Base-by-base conservation (phyloP, 2,329 filamentous ascomycete genomes). In the Verticillium nonalfalfae region DNA sequence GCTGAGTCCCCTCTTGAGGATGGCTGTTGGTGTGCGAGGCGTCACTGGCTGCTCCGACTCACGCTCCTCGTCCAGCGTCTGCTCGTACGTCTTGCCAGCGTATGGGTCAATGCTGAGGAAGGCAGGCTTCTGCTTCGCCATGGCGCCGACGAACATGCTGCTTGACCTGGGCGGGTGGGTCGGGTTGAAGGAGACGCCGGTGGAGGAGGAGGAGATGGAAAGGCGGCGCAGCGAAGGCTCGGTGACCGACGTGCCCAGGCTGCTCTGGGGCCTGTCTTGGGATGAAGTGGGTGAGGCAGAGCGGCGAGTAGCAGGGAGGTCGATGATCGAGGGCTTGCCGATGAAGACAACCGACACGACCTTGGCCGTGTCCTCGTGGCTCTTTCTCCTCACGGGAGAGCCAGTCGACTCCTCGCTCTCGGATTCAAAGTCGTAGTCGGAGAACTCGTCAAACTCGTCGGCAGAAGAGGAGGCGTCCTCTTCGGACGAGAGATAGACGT, bases 401-500 rank as follows among this genome's bases (percentile, higher is more conserved):
- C 64, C 59, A 9, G 66, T 62, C 34, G 64, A 64, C 52, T 65
- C 65, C 58, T 77, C 77, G 62, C 71, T 77, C 60, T 74, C 70
- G 55, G 70, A 71, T 62, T 76, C 76, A 63, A 75, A 76, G 58
- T 81, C 80, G 67, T 80, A 80, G 67, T 85, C 82, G 60, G 83
- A 86, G 64, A 82, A 82, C 71, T 85, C 81, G 71, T 85, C 85
- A 64, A 82, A 82, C 71, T 85, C 81, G 71, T 85, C 85, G 56
- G 83, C 81, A 18, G 82, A 84, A 1, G 85, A 85, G 1, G 85
- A 88, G 35, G 80, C 84, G 65, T 88, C 86, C 69, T 89, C 86
- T 66, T 89, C 86, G 0, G 85, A 87, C 1, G 85, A 88, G 33
- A 89, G 80, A 71, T 89, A 89, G 62, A 84, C 68, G 61, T 86